phyloP scores from a whole-genome alignment of 768 basidiomycete species.

The Termitomyces sp. region DNA sequence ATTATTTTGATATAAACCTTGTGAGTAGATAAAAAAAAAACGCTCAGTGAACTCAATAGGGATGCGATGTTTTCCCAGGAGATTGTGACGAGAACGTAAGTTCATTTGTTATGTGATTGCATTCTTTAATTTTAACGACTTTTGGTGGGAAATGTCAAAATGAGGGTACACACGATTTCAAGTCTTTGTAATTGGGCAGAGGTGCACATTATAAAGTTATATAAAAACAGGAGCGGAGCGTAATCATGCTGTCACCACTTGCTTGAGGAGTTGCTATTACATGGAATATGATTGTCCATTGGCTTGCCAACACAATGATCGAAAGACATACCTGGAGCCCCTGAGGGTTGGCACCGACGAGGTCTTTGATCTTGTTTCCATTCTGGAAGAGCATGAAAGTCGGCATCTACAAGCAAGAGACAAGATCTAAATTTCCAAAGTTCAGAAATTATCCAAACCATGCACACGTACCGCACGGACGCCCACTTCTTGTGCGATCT shows the following conservation, averaged over 20 bases:
- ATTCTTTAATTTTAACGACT: background rate
- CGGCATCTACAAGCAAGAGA: constrained; percentile 18
- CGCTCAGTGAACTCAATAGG: no score
- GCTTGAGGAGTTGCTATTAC: background rate
- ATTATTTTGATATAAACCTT: no score
- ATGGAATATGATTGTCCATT: background rate
- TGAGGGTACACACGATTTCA: background rate
- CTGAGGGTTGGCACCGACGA: constrained; percentile 44
- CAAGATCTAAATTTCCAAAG: background rate
- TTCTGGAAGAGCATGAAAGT: constrained; percentile 33
- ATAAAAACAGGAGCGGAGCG: background rate
- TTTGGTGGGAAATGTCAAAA: background rate
- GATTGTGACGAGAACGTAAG: background rate
- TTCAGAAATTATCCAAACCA: background rate
- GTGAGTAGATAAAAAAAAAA: no score
- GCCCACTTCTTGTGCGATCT: constrained; percentile 46
- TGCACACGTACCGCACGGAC: constrained; percentile 8
- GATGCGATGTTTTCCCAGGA: no score
- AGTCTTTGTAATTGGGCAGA: background rate
- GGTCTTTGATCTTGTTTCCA: constrained; percentile 25
- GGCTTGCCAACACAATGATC: no score
- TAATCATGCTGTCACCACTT: background rate
- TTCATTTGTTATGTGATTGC: background rate
- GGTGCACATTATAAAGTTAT: no score
- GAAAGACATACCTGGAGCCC: constrained; percentile 32